Evolutionary conservation across 169 alveolate genomes (phyloP).

Genomic region (Cryptosporidium meleagridis): DNA sequence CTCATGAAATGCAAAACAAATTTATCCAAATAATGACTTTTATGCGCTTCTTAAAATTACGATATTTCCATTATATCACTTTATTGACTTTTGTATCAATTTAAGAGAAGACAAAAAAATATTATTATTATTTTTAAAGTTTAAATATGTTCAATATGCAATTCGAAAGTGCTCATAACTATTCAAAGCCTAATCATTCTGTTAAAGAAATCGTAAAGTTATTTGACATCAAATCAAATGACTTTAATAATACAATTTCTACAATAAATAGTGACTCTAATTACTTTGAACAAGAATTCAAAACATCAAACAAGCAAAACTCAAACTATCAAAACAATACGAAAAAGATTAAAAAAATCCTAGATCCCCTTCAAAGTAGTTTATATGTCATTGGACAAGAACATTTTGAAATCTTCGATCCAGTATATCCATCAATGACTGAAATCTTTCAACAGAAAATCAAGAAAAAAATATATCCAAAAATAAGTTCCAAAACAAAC

Average conservation of each 20-base stretch:
- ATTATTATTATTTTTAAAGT: not conserved
- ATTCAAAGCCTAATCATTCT: not conserved
- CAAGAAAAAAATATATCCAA: not conserved
- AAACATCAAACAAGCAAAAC: not conserved
- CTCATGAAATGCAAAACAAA: not conserved
- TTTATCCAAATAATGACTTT: not conserved
- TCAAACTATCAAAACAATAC: not conserved
- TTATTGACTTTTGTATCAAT: not conserved
- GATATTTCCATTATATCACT: not conserved
- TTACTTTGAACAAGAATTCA: not conserved
- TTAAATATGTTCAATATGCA: not conserved
- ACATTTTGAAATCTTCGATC: not conserved
- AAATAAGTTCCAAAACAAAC: not conserved
- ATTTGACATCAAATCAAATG: not conserved
- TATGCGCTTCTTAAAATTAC: not conserved
- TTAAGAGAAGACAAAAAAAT: not conserved
- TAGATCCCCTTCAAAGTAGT: not conserved
- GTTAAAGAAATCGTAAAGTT: not conserved
- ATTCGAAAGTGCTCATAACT: not conserved
- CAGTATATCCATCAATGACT: not conserved
- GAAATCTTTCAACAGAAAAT: not conserved
- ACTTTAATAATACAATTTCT: slow-evolving; percentile 40
- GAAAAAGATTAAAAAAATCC: too few species aligned
- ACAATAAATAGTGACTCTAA: slow-evolving; percentile 18
- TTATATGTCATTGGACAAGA: not conserved